Percentiles rank a stretch among this genome's conserved stretches.
Conservation (phyloP, 805 yeast species). For the Candida ovalis region DNA sequence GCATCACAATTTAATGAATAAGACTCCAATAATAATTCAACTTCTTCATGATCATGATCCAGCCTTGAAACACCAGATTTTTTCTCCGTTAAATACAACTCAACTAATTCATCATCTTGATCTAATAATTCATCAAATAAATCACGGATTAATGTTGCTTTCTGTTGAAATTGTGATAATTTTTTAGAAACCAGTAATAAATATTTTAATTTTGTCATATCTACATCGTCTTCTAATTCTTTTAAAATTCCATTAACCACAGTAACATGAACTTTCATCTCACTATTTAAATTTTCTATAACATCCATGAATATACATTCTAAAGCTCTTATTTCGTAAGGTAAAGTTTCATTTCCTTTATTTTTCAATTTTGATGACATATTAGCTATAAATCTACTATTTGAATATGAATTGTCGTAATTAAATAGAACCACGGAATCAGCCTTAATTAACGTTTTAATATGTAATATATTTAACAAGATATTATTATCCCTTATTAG, state of each 20-base stretch:
- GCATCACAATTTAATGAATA: constrained; percentile 91
- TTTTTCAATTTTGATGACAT: constrained; percentile 37
- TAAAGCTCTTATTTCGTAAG: constrained; percentile 87
- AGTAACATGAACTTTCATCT: constrained; percentile 79
- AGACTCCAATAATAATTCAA: constrained; percentile 85
- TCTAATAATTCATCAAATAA: constrained; percentile 81
- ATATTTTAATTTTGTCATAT: constrained; percentile 72
- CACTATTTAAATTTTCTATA: constrained; percentile 72
- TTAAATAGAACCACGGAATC: constrained; percentile 50
- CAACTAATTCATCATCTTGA: constrained; percentile 83
- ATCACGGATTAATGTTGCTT: constrained; percentile 76
- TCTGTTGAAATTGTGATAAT: constrained; percentile 78
- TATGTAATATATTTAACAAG: constrained; percentile 44
- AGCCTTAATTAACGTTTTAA: constrained; percentile 49
- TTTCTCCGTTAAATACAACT: constrained; percentile 70
- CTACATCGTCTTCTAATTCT: constrained; percentile 80
- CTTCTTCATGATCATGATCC: constrained; percentile 74
- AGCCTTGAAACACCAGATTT: constrained; percentile 40
- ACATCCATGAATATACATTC: constrained; percentile 85
- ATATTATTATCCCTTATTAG: constrained; percentile 45
- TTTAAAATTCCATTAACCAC: constrained; percentile 68
- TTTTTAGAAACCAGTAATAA: constrained; percentile 82
- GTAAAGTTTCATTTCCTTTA: constrained; percentile 40
- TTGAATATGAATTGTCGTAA: constrained; percentile 43
- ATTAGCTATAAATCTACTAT: constrained; percentile 40